Percentiles rank a stretch among this genome's conserved stretches.
phyloP scores from a whole-genome alignment of 805 yeast genomes.

The Candida railenensis region DNA sequence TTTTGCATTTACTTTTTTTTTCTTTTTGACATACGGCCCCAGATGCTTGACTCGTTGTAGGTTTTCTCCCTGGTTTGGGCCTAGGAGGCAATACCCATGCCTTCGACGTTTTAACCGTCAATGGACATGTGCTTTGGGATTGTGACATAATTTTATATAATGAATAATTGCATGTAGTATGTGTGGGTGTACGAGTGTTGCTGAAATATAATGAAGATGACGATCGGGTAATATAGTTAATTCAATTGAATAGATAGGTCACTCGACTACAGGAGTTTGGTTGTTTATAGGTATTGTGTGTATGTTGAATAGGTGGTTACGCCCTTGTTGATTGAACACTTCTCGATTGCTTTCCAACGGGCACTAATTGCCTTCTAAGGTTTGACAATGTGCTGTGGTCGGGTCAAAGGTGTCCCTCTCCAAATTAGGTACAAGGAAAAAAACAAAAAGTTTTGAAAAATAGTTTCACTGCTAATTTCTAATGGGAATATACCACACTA shows the following conservation, averaged over 20 bases:
- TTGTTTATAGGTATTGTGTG: too few relatives aligned
- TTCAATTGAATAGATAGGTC: too few relatives aligned
- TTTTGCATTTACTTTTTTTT: neutral
- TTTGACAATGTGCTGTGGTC: neutral
- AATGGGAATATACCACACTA: neutral
- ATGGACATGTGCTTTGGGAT: conserved; percentile 1
- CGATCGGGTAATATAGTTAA: neutral
- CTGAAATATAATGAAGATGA: neutral
- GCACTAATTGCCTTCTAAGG: neutral
- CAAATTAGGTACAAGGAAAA: neutral
- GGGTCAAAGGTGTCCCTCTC: neutral
- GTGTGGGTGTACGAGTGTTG: neutral
- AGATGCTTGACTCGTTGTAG: conserved; percentile 16
- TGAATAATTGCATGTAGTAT: neutral
- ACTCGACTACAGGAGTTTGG: too few relatives aligned
- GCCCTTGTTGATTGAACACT: too few relatives aligned
- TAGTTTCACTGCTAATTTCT: neutral
- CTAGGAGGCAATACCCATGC: conserved; percentile 86
- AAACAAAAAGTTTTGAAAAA: neutral
- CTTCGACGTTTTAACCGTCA: conserved; percentile 56
- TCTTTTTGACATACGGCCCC: neutral
- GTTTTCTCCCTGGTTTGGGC: conserved; percentile 71
- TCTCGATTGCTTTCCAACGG: neutral
- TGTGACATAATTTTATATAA: neutral
- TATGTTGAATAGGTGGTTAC: too few relatives aligned